Percentiles rank a stretch among this genome's conserved stretches.
phyloP scores from a whole-genome alignment of 2,329 filamentous ascomycete species.

The Rhytidhysteron rufulum region DNA sequence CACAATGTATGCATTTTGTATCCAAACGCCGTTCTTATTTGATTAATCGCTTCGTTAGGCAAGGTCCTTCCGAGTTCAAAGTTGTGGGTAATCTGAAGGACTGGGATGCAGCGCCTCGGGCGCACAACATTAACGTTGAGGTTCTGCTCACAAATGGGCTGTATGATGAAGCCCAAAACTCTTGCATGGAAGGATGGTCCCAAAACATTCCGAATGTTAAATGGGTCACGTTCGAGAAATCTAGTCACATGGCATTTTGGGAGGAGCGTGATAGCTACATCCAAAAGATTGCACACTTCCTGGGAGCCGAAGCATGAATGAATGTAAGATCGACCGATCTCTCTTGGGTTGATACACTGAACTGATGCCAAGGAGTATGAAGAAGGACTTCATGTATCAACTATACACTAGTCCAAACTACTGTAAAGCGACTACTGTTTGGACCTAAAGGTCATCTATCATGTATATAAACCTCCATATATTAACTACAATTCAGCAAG shows the following conservation, averaged over 20 bases:
- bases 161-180: conserved; percentile 39
- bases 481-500: too few species aligned
- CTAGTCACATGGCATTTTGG: conserved; percentile 1
- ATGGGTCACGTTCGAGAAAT: conserved; percentile 29
- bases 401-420: too few species aligned
- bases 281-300: not conserved
- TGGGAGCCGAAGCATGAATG: too few species aligned
- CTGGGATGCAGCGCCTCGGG: conserved; percentile 32
- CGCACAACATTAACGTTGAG: conserved; percentile 36
- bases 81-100: conserved; percentile 38
- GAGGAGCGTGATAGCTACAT: conserved; percentile 3
- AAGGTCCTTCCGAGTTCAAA: conserved; percentile 38
- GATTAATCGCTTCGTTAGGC: conserved; percentile 14
- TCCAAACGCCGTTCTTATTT: not conserved
- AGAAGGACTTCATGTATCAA: too few species aligned
- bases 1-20: conserved; percentile 23
- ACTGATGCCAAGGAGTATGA: too few species aligned
- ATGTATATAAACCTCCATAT: too few species aligned
- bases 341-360: too few species aligned
- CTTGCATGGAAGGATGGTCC: conserved; percentile 34
- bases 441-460: too few species aligned
- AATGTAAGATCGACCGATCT: too few species aligned
- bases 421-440: too few species aligned
- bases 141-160: conserved; percentile 42
- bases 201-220: conserved; percentile 35